Evolutionary conservation across 164 flowering plant species (phyloP).

Genomic region (Chimonanthus praecox): DNA sequence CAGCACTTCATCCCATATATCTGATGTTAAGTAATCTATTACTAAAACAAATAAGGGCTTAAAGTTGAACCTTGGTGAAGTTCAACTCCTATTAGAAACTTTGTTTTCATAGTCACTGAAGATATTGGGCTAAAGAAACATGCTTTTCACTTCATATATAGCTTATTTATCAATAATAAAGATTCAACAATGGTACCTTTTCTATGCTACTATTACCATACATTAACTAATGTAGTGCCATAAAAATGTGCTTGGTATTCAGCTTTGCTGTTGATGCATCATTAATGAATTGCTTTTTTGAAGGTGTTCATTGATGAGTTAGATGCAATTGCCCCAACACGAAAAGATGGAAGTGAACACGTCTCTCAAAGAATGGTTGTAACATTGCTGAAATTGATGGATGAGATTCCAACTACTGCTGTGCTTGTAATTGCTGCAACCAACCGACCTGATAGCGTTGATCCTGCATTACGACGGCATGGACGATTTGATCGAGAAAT

Average conservation of each 20-base stretch:
- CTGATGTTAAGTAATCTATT: no score
- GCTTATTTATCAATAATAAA: neutral
- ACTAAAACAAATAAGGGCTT: no score
- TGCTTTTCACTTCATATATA: neutral
- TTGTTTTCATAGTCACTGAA: no score
- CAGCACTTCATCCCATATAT: no score
- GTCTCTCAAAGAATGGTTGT: conserved; percentile 88
- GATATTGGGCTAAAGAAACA: neutral
- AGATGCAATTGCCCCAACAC: conserved; percentile 97
- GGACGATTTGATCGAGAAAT: conserved; percentile 94
- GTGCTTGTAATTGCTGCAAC: conserved; percentile 82
- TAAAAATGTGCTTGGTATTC: neutral
- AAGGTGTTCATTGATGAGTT: conserved; percentile 98
- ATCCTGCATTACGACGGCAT: conserved; percentile 90
- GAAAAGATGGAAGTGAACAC: conserved; percentile 82
- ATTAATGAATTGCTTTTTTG: neutral
- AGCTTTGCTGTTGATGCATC: neutral
- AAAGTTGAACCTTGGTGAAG: no score
- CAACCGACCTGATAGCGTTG: conserved; percentile 79
- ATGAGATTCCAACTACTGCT: conserved; percentile 64
- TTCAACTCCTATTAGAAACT: no score
- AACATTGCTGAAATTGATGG: conserved; percentile 85
- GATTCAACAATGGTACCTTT: neutral
- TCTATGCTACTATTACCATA: neutral
- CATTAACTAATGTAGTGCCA: neutral